Evolutionary conservation across 2,329 filamentous ascomycete species (phyloP).

Genomic region (Hortaea sp.): DNA sequence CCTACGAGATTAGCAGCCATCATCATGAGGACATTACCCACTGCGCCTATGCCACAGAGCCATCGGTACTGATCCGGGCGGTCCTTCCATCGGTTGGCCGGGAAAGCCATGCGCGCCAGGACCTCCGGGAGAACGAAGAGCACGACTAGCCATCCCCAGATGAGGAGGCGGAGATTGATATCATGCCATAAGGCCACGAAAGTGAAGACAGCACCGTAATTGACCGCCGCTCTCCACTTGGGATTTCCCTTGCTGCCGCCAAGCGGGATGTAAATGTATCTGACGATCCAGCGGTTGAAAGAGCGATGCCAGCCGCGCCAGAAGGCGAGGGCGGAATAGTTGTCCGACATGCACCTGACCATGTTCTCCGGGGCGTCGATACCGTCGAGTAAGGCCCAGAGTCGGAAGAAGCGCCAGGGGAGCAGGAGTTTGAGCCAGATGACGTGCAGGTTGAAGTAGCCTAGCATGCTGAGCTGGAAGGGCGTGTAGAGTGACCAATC

Average conservation of each 20-base stretch:
- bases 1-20: slow-evolving; percentile 91
- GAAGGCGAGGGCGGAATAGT: slow-evolving; percentile 82
- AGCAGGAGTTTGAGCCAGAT: slow-evolving; percentile 97
- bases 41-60: slow-evolving; percentile 69
- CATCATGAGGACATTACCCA: slow-evolving; percentile 86
- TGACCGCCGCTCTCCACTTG: slow-evolving; percentile 55
- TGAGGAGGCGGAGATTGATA: slow-evolving; percentile 76
- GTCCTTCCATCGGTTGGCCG: slow-evolving; percentile 58
- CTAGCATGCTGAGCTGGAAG: slow-evolving; percentile 78
- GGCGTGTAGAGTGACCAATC: slow-evolving; percentile 77
- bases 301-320: slow-evolving; percentile 95
- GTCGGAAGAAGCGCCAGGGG: slow-evolving; percentile 94
- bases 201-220: slow-evolving; percentile 79
- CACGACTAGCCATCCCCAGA: slow-evolving; percentile 96
- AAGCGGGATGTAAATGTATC: slow-evolving; percentile 88
- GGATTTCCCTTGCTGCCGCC: slow-evolving; percentile 49
- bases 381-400: slow-evolving; percentile 87
- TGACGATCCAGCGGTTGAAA: slow-evolving; percentile 88
- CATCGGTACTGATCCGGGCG: slow-evolving; percentile 65
- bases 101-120: slow-evolving; percentile 61
- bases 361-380: slow-evolving; percentile 97
- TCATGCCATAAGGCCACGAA: slow-evolving; percentile 99
- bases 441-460: slow-evolving; percentile 91
- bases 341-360: slow-evolving; percentile 91
- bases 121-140: slow-evolving; percentile 90